phyloP scores from a whole-genome alignment of 2,329 filamentous ascomycete species.

The Tolypocladium inflatum region DNA sequence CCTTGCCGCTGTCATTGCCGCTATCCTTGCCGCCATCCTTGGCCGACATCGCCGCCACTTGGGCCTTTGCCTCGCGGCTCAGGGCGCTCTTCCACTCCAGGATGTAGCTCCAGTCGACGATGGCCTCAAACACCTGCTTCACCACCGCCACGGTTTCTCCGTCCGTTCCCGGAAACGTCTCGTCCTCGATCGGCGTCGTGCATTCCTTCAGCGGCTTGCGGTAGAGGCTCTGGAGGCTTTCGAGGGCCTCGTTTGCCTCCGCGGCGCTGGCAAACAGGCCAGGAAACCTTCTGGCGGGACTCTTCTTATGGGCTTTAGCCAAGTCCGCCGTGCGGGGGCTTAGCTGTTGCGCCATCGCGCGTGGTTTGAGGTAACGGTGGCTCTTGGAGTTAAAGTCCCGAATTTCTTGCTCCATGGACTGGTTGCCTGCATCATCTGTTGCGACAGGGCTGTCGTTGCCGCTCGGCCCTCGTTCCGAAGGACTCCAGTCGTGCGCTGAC shows the following conservation, averaged over 20 bases:
- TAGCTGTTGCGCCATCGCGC: neutral
- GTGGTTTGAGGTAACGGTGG: neutral
- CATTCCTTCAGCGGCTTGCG: constrained; percentile 8
- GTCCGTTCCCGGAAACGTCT: constrained; percentile 6
- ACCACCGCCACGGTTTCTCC: constrained; percentile 6
- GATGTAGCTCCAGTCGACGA: constrained; percentile 13
- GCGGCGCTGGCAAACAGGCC: constrained; percentile 1
- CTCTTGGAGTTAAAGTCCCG: neutral
- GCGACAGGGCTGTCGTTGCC: neutral
- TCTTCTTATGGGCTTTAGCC: neutral
- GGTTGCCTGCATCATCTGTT: neutral
- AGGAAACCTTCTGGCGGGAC: neutral
- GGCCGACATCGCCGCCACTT: constrained; percentile 1
- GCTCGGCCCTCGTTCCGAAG: neutral
- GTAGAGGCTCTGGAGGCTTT: constrained; percentile 4
- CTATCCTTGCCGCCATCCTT: neutral
- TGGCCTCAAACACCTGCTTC: constrained; percentile 11
- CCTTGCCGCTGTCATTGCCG: neutral
- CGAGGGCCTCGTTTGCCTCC: constrained; percentile 3
- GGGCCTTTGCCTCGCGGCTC: constrained; percentile 1
- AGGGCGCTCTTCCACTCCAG: constrained; percentile 13
- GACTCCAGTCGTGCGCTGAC: neutral
- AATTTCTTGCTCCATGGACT: neutral
- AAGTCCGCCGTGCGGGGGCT: neutral
- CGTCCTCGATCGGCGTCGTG: constrained; percentile 7